A percentile compares a stretch with the other conserved stretches of the same genome.
phyloP scores from a whole-genome alignment of 129 eudicot genomes.

The Apium graveolens region DNA sequence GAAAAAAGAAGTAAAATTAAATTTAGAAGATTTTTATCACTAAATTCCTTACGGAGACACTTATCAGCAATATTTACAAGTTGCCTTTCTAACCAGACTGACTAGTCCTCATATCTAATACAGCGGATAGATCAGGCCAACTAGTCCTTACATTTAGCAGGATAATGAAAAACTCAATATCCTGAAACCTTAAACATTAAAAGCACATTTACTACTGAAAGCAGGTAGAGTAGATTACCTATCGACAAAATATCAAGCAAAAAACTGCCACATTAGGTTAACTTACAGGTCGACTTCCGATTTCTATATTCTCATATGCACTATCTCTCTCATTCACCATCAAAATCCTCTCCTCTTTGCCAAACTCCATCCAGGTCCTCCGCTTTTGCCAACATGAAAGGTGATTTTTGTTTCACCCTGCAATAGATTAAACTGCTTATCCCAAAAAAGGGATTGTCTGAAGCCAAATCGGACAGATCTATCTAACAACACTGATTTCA shows the following conservation, averaged over 20 bases:
- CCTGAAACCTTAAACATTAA: not conserved
- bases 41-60: not conserved
- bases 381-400: not conserved
- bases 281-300: not conserved
- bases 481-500: constrained; percentile 24
- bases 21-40: not conserved
- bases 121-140: not conserved
- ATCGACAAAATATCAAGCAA: not conserved
- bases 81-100: not conserved
- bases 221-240: not conserved
- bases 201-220: not conserved
- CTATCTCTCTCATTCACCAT: not conserved
- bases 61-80: constrained; percentile 15
- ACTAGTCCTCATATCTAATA: not conserved
- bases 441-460: not conserved
- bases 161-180: not conserved
- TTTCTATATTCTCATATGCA: not conserved
- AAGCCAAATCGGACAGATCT: not conserved
- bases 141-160: not conserved
- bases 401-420: not conserved
- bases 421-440: not conserved
- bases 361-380: not conserved
- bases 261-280: not conserved
- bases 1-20: not conserved
- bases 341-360: constrained; percentile 1